phyloP scores from a whole-genome alignment of 169 alveolate genomes.

The Plasmodium inui region DNA sequence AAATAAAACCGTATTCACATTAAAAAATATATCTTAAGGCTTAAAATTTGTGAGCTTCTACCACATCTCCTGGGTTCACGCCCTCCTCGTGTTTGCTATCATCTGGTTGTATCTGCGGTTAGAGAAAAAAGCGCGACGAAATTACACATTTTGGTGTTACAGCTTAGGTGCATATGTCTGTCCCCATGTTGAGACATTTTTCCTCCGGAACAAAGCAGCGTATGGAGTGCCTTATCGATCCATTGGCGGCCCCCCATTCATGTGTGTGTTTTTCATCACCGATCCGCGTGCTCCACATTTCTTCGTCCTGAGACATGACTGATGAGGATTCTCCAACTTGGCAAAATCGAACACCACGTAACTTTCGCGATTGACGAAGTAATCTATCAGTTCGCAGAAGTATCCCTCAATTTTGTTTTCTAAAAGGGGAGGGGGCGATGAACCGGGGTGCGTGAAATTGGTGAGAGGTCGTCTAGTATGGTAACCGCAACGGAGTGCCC shows the following conservation, averaged over 20 bases:
- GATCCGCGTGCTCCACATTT: slow-evolving; percentile 69
- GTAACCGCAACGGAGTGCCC: neutral
- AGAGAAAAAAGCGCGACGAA: neutral
- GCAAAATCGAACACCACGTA: slow-evolving; percentile 57
- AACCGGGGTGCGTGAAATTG: neutral
- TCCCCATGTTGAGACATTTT: neutral
- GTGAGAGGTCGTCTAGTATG: neutral
- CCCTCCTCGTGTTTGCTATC: slow-evolving; percentile 62
- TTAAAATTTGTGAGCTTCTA: slow-evolving; percentile 57
- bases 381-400: slow-evolving; percentile 61
- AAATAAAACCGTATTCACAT: neutral
- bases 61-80: slow-evolving; percentile 63
- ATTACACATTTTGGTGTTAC: neutral
- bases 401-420: slow-evolving; percentile 43
- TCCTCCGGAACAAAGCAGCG: neutral
- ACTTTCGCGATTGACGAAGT: slow-evolving; percentile 52
- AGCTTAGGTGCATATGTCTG: no score
- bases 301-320: slow-evolving; percentile 32
- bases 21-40: neutral
- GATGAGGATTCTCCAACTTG: slow-evolving; percentile 40
- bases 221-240: neutral
- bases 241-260: neutral
- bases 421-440: neutral
- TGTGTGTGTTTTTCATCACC: slow-evolving; percentile 27
- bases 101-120: slow-evolving; percentile 56